A percentile compares a stretch with the other conserved stretches of the same genome.
These are phyloP conservation scores for Megacollybia marginata DNA, from an alignment of 768 basidiomycete species.

Conservation along the genomic window DNA sequence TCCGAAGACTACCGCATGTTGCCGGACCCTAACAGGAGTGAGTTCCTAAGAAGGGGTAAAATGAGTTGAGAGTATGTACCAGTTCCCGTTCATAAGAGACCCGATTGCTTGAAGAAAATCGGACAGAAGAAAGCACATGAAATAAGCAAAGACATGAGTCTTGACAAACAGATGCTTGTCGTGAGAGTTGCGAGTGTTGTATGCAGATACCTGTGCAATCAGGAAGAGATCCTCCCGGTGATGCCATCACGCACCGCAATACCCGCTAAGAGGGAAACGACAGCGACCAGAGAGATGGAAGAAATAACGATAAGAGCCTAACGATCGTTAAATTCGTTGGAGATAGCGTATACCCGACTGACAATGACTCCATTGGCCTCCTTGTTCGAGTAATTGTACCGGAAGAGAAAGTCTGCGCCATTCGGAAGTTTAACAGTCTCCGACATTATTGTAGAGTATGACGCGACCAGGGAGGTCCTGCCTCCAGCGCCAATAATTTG, in stretches of 20 bases:
- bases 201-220: slow-evolving; percentile 4
- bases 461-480: too few relatives aligned
- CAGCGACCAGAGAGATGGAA: slow-evolving; percentile 17
- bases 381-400: neutral
- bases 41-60: slow-evolving; percentile 25
- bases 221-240: slow-evolving; percentile 21
- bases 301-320: slow-evolving; percentile 16
- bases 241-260: slow-evolving; percentile 25
- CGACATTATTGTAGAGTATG: too few relatives aligned
- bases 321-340: neutral
- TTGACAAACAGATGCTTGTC: slow-evolving; percentile 26
- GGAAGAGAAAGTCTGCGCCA: neutral
- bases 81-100: too few relatives aligned
- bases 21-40: slow-evolving; percentile 18
- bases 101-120: slow-evolving; percentile 25
- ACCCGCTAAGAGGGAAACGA: slow-evolving; percentile 14
- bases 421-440: neutral
- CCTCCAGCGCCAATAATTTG: too few relatives aligned
- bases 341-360: neutral
- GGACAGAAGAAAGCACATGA: slow-evolving; percentile 26
- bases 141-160: slow-evolving; percentile 30
- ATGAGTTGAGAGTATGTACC: too few relatives aligned
- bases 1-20: slow-evolving; percentile 15
- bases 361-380: neutral
- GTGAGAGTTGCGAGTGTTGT: neutral